Percentiles rank a stretch among this genome's conserved stretches.
Conservation (phyloP, 2,329 filamentous ascomycete species). For the Ascochyta clinopodiicola region DNA sequence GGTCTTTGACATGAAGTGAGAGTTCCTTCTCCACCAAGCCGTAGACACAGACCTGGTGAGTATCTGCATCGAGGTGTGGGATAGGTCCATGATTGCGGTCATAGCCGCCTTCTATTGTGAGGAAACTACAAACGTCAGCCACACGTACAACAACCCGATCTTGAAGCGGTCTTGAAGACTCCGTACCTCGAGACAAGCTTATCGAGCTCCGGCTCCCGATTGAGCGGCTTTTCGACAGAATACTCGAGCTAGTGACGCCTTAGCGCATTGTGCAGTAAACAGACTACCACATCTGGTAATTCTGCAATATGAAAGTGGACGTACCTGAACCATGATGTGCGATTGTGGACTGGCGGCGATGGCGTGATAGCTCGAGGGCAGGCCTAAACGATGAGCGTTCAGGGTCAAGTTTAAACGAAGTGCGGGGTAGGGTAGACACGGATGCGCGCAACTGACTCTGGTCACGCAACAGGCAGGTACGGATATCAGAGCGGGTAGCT, state of each 20-base stretch:
- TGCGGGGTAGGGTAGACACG: constrained; percentile 16
- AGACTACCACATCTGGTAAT: constrained; percentile 27
- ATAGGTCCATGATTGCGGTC: constrained; percentile 65
- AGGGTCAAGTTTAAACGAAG: constrained; percentile 16
- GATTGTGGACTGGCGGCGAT: constrained; percentile 34
- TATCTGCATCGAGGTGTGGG: constrained; percentile 53
- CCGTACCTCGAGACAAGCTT: constrained; percentile 53
- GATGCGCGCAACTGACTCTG: constrained; percentile 8
- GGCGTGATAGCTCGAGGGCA: constrained; percentile 36
- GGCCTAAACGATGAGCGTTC: constrained; percentile 22
- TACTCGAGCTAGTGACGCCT: constrained; percentile 47
- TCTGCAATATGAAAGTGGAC: constrained; percentile 12
- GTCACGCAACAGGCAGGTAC: constrained; percentile 15
- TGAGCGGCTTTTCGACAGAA: constrained; percentile 55
- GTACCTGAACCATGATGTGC: constrained; percentile 38
- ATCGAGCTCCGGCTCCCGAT: constrained; percentile 55
- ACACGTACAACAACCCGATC: not conserved
- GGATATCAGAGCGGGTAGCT: constrained; percentile 14
- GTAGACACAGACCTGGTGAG: constrained; percentile 56
- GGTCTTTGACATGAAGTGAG: constrained; percentile 55
- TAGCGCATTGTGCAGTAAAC: constrained; percentile 10
- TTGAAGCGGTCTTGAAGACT: not conserved
- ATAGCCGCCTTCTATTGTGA: constrained; percentile 58
- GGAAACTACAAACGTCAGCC: constrained; percentile 49
- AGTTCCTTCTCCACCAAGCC: constrained; percentile 56